Conservation (phyloP, 148 eudicot species). For the Dysphania ambrosioides region DNA sequence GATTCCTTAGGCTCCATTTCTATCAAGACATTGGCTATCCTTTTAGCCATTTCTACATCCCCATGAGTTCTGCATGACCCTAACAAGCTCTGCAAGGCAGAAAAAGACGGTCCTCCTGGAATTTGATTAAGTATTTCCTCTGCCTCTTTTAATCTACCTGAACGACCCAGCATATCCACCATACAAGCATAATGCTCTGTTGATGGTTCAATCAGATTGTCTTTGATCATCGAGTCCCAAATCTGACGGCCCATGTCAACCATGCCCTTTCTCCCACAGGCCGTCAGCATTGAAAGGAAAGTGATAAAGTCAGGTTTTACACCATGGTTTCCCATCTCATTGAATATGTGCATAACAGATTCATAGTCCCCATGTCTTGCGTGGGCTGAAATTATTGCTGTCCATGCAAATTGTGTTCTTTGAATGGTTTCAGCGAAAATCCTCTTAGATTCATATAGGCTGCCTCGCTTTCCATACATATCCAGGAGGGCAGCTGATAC, state of each 20-base stretch:
- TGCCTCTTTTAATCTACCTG: constrained; percentile 80
- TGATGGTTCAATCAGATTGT: constrained; percentile 50
- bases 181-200: constrained; percentile 74
- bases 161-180: constrained; percentile 90
- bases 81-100: constrained; percentile 86
- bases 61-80: constrained; percentile 74
- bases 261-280: constrained; percentile 89
- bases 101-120: constrained; percentile 59
- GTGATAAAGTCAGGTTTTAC: constrained; percentile 70
- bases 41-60: constrained; percentile 60
- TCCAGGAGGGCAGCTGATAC: constrained; percentile 74
- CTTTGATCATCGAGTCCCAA: constrained; percentile 58
- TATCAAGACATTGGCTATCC: constrained; percentile 49
- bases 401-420: constrained; percentile 79
- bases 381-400: constrained; percentile 82
- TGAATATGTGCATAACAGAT: constrained; percentile 57
- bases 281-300: constrained; percentile 69
- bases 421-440: constrained; percentile 48
- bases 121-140: constrained; percentile 54
- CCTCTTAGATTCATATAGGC: constrained; percentile 55
- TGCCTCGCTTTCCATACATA: constrained; percentile 92
- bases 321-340: constrained; percentile 53
- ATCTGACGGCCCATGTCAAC: constrained; percentile 60
- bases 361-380: constrained; percentile 86
- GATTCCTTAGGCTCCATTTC: constrained; percentile 70